These are phyloP conservation scores for Lagenaria siceraria DNA, from an alignment of 306 rosid genomes.

Conservation along the genomic window DNA sequence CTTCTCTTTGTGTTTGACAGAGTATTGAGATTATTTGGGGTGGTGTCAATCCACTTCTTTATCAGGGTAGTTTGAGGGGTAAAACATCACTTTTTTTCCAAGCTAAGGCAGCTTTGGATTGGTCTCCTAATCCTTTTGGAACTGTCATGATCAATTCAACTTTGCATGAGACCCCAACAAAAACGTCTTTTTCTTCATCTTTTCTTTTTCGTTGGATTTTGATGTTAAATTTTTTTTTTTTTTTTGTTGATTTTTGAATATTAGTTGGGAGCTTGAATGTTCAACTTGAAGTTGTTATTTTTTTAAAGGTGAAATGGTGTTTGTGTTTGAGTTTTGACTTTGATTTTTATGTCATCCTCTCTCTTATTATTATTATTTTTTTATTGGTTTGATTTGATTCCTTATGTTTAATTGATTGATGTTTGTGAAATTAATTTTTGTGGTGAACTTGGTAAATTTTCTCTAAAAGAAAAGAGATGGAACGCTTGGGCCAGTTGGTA, in stretches of 20 bases:
- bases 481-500: no score
- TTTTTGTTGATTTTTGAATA: neutral
- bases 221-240: no score
- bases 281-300: neutral
- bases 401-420: neutral
- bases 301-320: neutral
- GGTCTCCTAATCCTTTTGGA: neutral
- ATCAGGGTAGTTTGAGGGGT: constrained; percentile 27
- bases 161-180: neutral
- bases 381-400: neutral
- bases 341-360: neutral
- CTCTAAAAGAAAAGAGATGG: no score
- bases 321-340: neutral
- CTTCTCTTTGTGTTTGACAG: neutral
- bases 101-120: constrained; percentile 33
- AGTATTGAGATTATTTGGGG: constrained; percentile 6
- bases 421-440: no score
- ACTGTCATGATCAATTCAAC: neutral
- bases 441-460: neutral
- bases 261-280: neutral
- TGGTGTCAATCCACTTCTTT: constrained; percentile 27
- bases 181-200: neutral
- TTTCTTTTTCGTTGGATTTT: neutral
- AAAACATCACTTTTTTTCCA: constrained; percentile 43
- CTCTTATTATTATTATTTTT: no score